Evolutionary conservation across 2,329 filamentous ascomycete genomes (phyloP), one percentile per base, ranked within the genome.

Genomic region (Paraconiothyrium brasiliense): DNA sequence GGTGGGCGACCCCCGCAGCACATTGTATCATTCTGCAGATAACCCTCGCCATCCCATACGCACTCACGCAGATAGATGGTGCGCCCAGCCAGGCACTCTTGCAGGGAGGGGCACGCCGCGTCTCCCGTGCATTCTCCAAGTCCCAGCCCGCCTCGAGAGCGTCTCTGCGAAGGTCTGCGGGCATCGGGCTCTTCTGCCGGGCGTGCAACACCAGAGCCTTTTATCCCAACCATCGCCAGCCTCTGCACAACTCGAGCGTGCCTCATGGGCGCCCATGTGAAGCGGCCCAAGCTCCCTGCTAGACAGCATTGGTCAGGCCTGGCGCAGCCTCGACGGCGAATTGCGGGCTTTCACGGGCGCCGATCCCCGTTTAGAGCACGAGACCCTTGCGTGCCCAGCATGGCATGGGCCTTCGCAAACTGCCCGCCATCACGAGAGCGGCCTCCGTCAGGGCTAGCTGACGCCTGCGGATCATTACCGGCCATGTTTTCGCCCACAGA

Each of bases 351-450:
- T 41, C 56, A 49, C 8, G 39, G 54, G 56, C 69, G 70, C 69
- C 63, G 70, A 70, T 74, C 64, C 61, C 71, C 71, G 70, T 73
- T 73, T 70, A 64, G 65, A 64, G 60, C 65, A 65, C 64, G 54
- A 58, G 61, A 68, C 69, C 71, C 70, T 70, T 70, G 70, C 66
- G 60, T 46, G 46, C 35, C 43, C 54, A 35, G 52, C 52, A 46
- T 55, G 9, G 34, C 52, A 55, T 16, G 30, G 39, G 27, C 52
- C n/a, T 24, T 58, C 59, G 61, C 50, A 59, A 62, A 56, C 54
- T 68, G 54, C 48, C 62, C 66, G 65, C 63, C 68, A 60, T 59
- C 58, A 57, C 47, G 60, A 47, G 47, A 55, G 41, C 47, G 57
- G 32, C 54, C 47, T 34, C 59, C 30, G 50, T 35, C 39, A 8